phyloP scores from a whole-genome alignment of 1,139 yeast species.

The Hyphopichia burtonii region DNA sequence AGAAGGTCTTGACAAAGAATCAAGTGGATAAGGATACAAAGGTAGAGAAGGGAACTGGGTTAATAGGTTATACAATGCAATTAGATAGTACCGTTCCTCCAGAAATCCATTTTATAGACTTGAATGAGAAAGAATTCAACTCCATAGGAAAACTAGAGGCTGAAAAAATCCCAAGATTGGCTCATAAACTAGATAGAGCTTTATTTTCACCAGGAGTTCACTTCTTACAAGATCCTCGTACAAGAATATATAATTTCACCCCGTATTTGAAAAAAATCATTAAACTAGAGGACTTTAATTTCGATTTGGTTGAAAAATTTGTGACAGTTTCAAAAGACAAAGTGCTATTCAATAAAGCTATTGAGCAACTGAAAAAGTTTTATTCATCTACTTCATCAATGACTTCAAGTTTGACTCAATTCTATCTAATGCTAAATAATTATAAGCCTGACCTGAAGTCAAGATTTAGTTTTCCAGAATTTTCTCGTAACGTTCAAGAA shows the following conservation, averaged over 20 bases:
- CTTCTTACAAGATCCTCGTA: constrained; percentile 71
- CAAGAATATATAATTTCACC: constrained; percentile 69
- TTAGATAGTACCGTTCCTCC: not conserved
- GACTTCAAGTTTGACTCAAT: constrained; percentile 72
- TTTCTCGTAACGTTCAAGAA: constrained; percentile 29
- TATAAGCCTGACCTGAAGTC: constrained; percentile 18
- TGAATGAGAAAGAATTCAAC: constrained; percentile 9
- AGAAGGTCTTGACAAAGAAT: not conserved
- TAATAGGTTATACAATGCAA: not conserved
- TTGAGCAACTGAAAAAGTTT: constrained; percentile 40
- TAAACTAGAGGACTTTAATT: constrained; percentile 68
- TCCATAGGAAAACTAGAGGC: constrained; percentile 25
- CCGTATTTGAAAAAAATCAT: constrained; percentile 61
- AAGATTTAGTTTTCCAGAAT: constrained; percentile 36
- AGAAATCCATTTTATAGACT: not conserved
- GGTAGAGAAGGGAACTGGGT: not conserved
- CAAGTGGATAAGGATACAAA: not conserved
- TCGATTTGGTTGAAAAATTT: constrained; percentile 54
- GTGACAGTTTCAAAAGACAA: constrained; percentile 69
- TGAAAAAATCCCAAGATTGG: constrained; percentile 40
- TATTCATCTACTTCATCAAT: constrained; percentile 86
- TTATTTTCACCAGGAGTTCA: constrained; percentile 85
- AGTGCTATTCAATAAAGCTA: constrained; percentile 49
- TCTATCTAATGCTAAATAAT: constrained; percentile 71
- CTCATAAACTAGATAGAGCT: constrained; percentile 66